These are phyloP conservation scores for Eutrema yunnanense DNA, from an alignment of 345 rosid species.

Conservation along the genomic window DNA sequence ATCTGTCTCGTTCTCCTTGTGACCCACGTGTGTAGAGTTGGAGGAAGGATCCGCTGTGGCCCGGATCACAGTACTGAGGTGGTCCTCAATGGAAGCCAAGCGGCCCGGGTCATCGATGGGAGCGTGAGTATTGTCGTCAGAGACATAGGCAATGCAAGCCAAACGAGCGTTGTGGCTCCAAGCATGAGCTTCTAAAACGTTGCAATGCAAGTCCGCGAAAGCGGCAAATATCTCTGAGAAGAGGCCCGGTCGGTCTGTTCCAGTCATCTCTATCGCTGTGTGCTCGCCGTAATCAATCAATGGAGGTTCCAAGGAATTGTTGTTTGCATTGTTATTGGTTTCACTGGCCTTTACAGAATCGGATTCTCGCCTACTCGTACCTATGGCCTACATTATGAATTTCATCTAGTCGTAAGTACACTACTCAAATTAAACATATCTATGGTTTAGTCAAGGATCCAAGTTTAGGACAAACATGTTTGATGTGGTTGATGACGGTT, in stretches of 20 bases:
- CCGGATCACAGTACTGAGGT: conserved; percentile 52
- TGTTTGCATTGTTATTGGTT: conserved; percentile 5
- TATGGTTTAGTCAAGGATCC: not conserved
- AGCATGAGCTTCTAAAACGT: conserved; percentile 62
- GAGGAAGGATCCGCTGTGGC: conserved; percentile 28
- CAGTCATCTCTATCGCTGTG: conserved; percentile 63
- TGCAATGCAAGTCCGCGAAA: conserved; percentile 54
- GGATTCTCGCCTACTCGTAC: conserved; percentile 44
- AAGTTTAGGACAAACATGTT: conserved; percentile 38
- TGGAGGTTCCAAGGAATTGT: conserved; percentile 9
- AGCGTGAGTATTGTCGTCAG: conserved; percentile 43
- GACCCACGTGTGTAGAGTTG: conserved; percentile 27
- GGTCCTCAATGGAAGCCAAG: conserved; percentile 55
- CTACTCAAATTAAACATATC: not conserved
- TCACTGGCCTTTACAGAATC: conserved; percentile 17
- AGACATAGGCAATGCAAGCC: conserved; percentile 59
- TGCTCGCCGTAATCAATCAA: conserved; percentile 30
- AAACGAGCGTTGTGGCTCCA: conserved; percentile 77
- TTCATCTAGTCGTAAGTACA: not conserved
- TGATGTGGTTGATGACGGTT: conserved; percentile 46
- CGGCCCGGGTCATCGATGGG: conserved; percentile 58
- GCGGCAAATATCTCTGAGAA: conserved; percentile 75
- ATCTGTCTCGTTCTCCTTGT: conserved; percentile 35
- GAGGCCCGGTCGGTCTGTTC: conserved; percentile 65
- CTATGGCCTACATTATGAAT: conserved; percentile 45